Evolutionary conservation across 2,329 filamentous ascomycete genomes (phyloP), one percentile per base, ranked within the genome.

Genomic region (Aspergillus udagawae): DNA sequence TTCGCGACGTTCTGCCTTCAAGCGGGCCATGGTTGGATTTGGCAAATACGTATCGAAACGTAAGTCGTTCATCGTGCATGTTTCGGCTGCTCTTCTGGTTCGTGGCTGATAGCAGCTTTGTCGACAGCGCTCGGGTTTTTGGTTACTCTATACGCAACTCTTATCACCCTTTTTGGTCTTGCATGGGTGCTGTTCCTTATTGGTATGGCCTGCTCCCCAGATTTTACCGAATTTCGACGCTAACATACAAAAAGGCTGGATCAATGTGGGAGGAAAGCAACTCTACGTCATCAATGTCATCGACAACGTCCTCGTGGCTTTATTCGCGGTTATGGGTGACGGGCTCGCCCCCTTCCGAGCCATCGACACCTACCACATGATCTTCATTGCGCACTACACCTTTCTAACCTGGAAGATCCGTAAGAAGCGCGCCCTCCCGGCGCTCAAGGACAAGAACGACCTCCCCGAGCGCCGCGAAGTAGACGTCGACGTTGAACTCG

Each of bases 181-280:
- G 89, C 89, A 0, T 96, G 91, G 91, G 91, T 96, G 1, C 82
- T 95, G n/a, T 94, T 93, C 75, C 78, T 95, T 54, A 96, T 96
- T 70, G 90, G 87, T 78, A 73, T 55, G 72, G 58, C 32, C 20
- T 17, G 8, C 20, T 49, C 14, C 12, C 21, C 5, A 27, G 25
- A n/a, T 20, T 21, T 17, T n/a, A 28, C 8, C 29, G 2, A 5
- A 28, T 14, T 17, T 51, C 61, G 23, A 52, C 29, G 17, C 42
- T 57, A 51, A 58, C 17, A 5, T 27, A 20, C 51, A n/a, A 50
- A 8, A 49, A 79, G 80, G 84, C 50, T 95, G 91, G 91, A 90
- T 94, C 69, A 92, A 91, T 61, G 87, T 93, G 21, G 90, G 89
- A 21, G 83, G 85, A 29, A 80, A 82, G 65, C 88, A 93, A 70